A percentile compares a stretch with the other conserved stretches of the same genome.
These are phyloP conservation scores for Thelephora ganbajun DNA, from an alignment of 768 basidiomycete species.

Conservation along the genomic window DNA sequence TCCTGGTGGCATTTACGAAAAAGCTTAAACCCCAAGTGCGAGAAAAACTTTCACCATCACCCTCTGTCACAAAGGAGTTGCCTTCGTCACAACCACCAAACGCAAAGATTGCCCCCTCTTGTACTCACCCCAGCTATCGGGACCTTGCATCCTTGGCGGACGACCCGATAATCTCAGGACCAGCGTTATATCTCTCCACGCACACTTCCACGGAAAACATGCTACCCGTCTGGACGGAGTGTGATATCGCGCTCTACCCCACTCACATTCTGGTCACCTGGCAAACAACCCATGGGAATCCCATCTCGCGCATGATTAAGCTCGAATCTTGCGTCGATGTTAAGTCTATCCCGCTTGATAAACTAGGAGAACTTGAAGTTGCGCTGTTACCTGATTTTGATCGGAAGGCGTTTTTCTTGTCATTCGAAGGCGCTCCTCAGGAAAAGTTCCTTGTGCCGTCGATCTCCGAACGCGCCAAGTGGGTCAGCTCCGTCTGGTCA, in stretches of 20 bases:
- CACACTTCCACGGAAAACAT: constrained; percentile 12
- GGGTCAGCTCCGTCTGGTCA: constrained; percentile 68
- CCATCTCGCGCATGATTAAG: constrained; percentile 27
- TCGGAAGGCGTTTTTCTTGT: constrained; percentile 48
- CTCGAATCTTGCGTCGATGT: constrained; percentile 47
- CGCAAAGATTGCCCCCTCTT: constrained; percentile 9
- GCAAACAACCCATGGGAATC: constrained; percentile 24
- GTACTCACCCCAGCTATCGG: constrained; percentile 5
- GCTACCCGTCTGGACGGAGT: constrained; percentile 36
- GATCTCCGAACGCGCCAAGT: constrained; percentile 49
- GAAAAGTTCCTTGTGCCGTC: constrained; percentile 53
- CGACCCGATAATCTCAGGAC: constrained; percentile 14
- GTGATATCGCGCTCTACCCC: constrained; percentile 23
- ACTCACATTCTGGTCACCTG: constrained; percentile 34
- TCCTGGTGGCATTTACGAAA: constrained; percentile 51
- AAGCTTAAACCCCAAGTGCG: constrained; percentile 1
- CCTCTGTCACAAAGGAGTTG: not conserved
- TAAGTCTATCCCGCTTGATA: constrained; percentile 34
- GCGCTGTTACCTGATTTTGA: constrained; percentile 28
- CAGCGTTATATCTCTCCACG: constrained; percentile 36
- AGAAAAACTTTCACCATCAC: not conserved
- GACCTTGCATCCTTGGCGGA: no score
- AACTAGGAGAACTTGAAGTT: constrained; percentile 31
- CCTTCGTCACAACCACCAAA: constrained; percentile 1
- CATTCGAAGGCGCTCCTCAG: constrained; percentile 34